Percentiles rank a stretch among this genome's conserved stretches.
These are phyloP conservation scores for Eutreptiella sp. DNA, from an alignment of 208 protist genomes.

Conservation along the genomic window DNA sequence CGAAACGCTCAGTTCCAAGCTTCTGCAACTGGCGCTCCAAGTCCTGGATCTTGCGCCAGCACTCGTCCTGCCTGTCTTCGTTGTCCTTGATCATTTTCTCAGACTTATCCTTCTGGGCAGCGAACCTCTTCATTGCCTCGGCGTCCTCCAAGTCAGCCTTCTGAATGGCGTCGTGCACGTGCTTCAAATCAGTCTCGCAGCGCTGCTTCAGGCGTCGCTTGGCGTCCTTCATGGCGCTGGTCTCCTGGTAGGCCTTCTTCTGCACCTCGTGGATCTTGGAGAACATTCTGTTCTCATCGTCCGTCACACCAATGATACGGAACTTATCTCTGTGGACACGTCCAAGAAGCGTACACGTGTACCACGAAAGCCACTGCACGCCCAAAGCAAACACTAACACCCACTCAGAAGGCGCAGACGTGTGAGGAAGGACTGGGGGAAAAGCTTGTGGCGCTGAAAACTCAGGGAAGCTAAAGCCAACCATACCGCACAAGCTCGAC, in stretches of 20 bases:
- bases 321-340: constrained; percentile 57
- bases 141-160: constrained; percentile 67
- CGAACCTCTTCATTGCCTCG: constrained; percentile 63
- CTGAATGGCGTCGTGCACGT: constrained; percentile 65
- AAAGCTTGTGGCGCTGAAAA: too few species aligned
- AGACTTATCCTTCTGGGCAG: constrained; percentile 57
- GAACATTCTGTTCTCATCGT: constrained; percentile 52
- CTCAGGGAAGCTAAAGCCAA: too few species aligned
- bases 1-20: constrained; percentile 63
- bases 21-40: constrained; percentile 61
- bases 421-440: too few species aligned
- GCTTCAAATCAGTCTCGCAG: constrained; percentile 60
- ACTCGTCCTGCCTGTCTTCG: constrained; percentile 62
- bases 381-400: too few species aligned
- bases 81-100: constrained; percentile 58
- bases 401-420: too few species aligned
- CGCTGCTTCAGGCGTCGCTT: constrained; percentile 65
- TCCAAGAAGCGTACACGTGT: too few species aligned
- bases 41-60: constrained; percentile 67
- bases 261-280: constrained; percentile 49
- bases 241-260: constrained; percentile 65
- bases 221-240: constrained; percentile 63
- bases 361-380: too few species aligned
- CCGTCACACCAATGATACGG: constrained; percentile 50
- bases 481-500: constrained; percentile 45